Evolutionary conservation across 148 eudicot genomes (phyloP), one percentile per base, ranked within the genome.

Genomic region (Fagopyrum homotropicum): DNA sequence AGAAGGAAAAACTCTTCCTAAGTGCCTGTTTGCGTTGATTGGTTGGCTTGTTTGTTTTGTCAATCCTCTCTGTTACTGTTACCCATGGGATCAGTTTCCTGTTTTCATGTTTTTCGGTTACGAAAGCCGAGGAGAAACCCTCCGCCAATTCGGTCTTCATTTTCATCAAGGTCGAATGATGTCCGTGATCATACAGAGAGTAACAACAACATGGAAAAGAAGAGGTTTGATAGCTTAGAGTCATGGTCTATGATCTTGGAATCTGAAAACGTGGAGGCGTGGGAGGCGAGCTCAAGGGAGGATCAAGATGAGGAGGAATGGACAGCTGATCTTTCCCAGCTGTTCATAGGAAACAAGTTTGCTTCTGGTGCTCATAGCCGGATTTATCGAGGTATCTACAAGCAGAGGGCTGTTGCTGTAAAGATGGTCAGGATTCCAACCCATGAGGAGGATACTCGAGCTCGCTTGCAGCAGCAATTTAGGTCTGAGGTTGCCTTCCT

Each of bases 241-340:
- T 95, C 98, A 76, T 95, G 98, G 98, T 95, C 98, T 4, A 92
- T 95, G 98, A 95, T 95, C 30, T 73, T 95, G 78, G 98, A 95
- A 19, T 90, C 97, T 6, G 98, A 95, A 64, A 95, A 89, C 59
- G 86, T 95, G 8, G 98, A 95, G 77, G 82, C 86, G 0, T 95
- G 92, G 93, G 98, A 92, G 76, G 86, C 84, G 1, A 8, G 54
- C 1, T 79, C 88, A 0, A 85, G 86, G 59, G 93, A 92, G 75
- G 90, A 85, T 77, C 84, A 82, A 71, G 68, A 61, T 61, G 43
- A 61, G 46, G 97, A 94, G 80, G 97, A 95, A 77, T 95, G 98
- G 98, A 92, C 97, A 0, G 98, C 98, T 45, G 98, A 95, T 85
- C 93, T 95, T 44, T 95, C 98, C 11, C 98, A 95, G 84, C 79